Conservation (phyloP, 129 eudicot genomes). For the Flaveria trinervia region DNA sequence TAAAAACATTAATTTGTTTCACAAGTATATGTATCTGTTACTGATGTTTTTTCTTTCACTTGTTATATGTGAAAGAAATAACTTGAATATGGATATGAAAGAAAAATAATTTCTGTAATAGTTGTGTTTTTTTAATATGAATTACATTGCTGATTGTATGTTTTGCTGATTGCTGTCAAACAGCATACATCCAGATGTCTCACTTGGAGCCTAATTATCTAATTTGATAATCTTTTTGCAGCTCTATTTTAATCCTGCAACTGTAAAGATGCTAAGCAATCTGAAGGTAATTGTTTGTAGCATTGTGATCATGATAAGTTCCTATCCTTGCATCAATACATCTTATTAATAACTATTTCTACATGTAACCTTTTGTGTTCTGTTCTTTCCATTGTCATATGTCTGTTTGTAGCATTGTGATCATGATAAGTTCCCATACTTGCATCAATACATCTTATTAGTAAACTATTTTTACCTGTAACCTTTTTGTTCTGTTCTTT, state of each 20-base stretch:
- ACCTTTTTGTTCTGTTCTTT: neutral
- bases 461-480: neutral
- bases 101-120: neutral
- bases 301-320: conserved; percentile 20
- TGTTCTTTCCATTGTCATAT: too few relatives aligned
- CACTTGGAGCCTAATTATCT: conserved; percentile 9
- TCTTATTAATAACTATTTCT: conserved; percentile 2
- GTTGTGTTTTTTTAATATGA: neutral
- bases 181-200: neutral
- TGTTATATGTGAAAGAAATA: neutral
- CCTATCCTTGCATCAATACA: conserved; percentile 1
- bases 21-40: neutral
- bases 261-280: conserved; percentile 99
- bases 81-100: neutral
- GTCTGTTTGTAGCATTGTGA: conserved; percentile 22
- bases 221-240: conserved; percentile 37
- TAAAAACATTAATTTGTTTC: neutral
- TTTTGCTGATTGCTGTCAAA: neutral
- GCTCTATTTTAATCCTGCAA: conserved; percentile 97
- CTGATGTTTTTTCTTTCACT: neutral
- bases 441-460: conserved; percentile 7
- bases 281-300: conserved; percentile 61
- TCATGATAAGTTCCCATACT: neutral
- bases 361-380: too few relatives aligned
- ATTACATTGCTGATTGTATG: neutral